phyloP scores from a whole-genome alignment of 1,139 yeast genomes.

The Zygoascus sp. region DNA sequence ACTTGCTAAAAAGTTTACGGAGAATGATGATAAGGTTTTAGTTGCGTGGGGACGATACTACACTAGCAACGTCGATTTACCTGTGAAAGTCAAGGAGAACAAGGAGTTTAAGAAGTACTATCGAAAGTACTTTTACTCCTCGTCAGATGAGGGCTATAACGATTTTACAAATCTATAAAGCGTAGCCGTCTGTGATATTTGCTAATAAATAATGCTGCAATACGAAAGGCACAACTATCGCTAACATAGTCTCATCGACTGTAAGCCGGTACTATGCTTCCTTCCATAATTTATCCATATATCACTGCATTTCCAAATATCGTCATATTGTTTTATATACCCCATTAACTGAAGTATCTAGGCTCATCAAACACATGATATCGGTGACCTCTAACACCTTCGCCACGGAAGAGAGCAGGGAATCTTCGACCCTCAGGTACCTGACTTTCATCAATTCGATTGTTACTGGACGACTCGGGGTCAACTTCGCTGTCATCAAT shows the following conservation, averaged over 20 bases:
- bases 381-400: slow-evolving; percentile 88
- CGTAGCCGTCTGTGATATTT: no score
- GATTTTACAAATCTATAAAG: no score
- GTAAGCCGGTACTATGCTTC: no score
- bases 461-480: slow-evolving; percentile 34
- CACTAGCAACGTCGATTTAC: slow-evolving; percentile 42
- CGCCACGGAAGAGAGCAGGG: slow-evolving; percentile 83
- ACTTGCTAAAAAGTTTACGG: slow-evolving; percentile 28
- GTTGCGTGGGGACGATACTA: slow-evolving; percentile 46
- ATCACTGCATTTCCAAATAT: no score
- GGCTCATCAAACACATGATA: slow-evolving; percentile 94
- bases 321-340: background rate
- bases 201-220: no score
- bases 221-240: no score
- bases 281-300: no score
- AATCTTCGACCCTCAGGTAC: slow-evolving; percentile 64
- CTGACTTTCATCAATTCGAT: slow-evolving; percentile 51
- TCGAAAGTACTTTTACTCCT: slow-evolving; percentile 36
- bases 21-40: slow-evolving; percentile 38
- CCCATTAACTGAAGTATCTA: slow-evolving; percentile 48
- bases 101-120: slow-evolving; percentile 33
- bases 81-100: slow-evolving; percentile 7
- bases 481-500: slow-evolving; percentile 48
- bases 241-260: no score
- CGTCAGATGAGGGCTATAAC: slow-evolving; percentile 34